phyloP scores from a whole-genome alignment of 1,284 basidiomycete genomes.

The Mycosarcoma mackinlayi region DNA sequence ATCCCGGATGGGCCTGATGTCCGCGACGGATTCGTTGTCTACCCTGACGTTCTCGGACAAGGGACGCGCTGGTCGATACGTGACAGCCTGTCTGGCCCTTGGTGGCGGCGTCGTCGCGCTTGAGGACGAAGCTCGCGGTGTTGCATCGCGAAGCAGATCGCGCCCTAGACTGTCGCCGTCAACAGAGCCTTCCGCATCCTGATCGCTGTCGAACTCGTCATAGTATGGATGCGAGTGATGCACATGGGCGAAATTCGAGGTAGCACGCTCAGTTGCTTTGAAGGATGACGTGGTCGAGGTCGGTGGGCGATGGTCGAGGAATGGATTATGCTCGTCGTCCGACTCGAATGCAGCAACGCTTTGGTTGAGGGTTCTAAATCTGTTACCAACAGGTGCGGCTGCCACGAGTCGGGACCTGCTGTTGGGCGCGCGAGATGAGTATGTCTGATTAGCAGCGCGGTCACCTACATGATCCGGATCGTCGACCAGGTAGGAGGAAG shows the following conservation, averaged over 20 bases:
- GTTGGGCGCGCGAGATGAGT: background rate
- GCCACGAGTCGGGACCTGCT: conserved; percentile 1
- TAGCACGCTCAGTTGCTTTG: conserved; percentile 1
- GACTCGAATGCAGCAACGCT: conserved; percentile 26
- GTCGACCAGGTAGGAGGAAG: conserved; percentile 2
- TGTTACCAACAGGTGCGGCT: conserved; percentile 3
- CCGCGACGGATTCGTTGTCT: conserved; percentile 18
- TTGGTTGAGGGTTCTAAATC: conserved; percentile 23
- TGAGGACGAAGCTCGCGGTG: conserved; percentile 20
- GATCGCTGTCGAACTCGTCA: conserved; percentile 42
- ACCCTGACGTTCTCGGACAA: conserved; percentile 28
- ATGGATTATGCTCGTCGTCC: conserved; percentile 43
- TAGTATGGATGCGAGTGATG: conserved; percentile 17
- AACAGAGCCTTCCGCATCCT: conserved; percentile 34
- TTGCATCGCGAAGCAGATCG: conserved; percentile 2
- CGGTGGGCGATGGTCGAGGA: conserved; percentile 18
- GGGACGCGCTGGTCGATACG: conserved; percentile 25
- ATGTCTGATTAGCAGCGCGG: background rate
- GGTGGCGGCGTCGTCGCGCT: conserved; percentile 17
- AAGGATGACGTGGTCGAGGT: conserved; percentile 2
- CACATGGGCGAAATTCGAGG: too few relatives aligned
- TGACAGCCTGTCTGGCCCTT: background rate
- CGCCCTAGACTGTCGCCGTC: conserved; percentile 7
- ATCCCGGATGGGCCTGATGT: conserved; percentile 49
- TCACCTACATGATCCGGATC: background rate